These are phyloP conservation scores for Oldenlandia corymbosa DNA, from an alignment of 257 asterid species.

Conservation along the genomic window DNA sequence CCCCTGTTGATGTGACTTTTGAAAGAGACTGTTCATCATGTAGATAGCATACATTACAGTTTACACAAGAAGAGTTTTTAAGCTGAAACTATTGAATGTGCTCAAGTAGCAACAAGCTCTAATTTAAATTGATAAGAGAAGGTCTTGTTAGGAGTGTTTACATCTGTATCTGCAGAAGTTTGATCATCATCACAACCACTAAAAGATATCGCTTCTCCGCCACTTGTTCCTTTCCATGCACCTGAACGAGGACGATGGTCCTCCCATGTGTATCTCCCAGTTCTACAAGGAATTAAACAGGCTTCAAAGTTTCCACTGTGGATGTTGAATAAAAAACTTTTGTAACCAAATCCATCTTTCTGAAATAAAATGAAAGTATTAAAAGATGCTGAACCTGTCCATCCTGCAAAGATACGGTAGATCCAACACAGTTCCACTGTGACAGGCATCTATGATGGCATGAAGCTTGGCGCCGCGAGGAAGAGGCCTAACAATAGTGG, in stretches of 20 bases:
- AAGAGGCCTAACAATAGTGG: conserved; percentile 73
- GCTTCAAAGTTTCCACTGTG: neutral
- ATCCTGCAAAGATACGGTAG: conserved; percentile 79
- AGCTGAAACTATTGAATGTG: neutral
- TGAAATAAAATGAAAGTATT: neutral
- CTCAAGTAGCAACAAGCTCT: neutral
- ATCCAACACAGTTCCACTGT: conserved; percentile 93
- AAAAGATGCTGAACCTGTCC: conserved; percentile 57
- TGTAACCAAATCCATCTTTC: conserved; percentile 5
- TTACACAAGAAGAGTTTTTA: neutral
- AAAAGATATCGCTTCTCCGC: conserved; percentile 93
- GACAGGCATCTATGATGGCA: conserved; percentile 90
- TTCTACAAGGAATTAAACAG: conserved; percentile 29
- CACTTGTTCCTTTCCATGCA: conserved; percentile 89
- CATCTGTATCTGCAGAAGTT: conserved; percentile 82
- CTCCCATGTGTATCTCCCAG: conserved; percentile 78
- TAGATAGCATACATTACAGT: neutral
- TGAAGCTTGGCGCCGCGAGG: conserved; percentile 88
- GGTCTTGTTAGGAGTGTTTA: conserved; percentile 25
- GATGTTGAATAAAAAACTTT: neutral
- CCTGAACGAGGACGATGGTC: conserved; percentile 96
- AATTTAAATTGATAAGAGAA: neutral
- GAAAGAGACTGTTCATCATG: conserved; percentile 60
- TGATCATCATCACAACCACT: conserved; percentile 97
- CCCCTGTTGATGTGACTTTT: conserved; percentile 87